Evolutionary conservation across 2,329 filamentous ascomycete genomes (phyloP).

Genomic region (Elsinoe batatas): DNA sequence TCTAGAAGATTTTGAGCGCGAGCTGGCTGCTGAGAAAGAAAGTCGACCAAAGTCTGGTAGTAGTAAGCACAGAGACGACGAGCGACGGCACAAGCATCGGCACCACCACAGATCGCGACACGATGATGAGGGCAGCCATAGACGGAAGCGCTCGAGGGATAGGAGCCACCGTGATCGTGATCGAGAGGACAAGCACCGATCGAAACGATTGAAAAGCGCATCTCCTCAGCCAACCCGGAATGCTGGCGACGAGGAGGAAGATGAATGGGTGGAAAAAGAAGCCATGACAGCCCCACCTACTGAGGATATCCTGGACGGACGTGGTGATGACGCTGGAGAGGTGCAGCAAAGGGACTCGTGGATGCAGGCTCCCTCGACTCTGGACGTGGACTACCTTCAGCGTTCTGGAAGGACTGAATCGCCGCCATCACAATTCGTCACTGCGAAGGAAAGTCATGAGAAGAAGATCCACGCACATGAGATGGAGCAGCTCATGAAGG

Average conservation of each 20-base stretch:
- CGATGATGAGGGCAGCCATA: constrained; percentile 35
- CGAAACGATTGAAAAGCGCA: constrained; percentile 22
- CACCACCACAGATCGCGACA: constrained; percentile 27
- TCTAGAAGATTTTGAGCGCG: constrained; percentile 67
- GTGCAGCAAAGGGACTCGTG: constrained; percentile 67
- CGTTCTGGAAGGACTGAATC: constrained; percentile 44
- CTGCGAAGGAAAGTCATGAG: constrained; percentile 50
- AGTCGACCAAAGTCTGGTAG: constrained; percentile 42
- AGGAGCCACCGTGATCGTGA: constrained; percentile 40
- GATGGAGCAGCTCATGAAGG: constrained; percentile 61
- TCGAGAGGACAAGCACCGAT: constrained; percentile 27
- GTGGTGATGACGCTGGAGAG: constrained; percentile 29
- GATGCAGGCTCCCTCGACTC: constrained; percentile 81
- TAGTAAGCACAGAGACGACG: constrained; percentile 31
- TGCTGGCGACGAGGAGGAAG: constrained; percentile 34
- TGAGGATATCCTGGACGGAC: constrained; percentile 36
- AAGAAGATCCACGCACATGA: constrained; percentile 70
- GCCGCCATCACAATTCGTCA: constrained; percentile 35
- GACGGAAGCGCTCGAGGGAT: constrained; percentile 55
- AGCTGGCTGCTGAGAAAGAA: constrained; percentile 56
- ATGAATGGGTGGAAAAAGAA: constrained; percentile 37
- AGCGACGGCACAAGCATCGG: constrained; percentile 34
- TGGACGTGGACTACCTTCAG: constrained; percentile 77
- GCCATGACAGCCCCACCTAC: constrained; percentile 30
- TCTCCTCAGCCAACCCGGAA: constrained; percentile 31